Base-by-base conservation (phyloP, 2,329 filamentous ascomycete genomes). In the Penicillium expansum region DNA sequence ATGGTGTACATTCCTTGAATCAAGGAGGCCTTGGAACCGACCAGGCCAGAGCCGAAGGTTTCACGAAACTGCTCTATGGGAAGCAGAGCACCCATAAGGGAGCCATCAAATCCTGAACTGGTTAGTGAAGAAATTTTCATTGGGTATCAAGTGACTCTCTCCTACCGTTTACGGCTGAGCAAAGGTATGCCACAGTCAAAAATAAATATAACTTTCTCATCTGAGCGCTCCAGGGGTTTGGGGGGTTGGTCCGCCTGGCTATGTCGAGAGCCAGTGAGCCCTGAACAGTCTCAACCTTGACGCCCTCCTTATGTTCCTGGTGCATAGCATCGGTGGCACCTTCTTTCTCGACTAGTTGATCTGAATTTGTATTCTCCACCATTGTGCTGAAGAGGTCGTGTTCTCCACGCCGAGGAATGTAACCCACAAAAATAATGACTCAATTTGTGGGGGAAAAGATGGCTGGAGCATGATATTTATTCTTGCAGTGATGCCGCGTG, bases 1-100 rank as follows among this genome's bases (percentile, higher is more conserved):
- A 57, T 59, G 1, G 57, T 59, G 43, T 52, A 59, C 55, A 57
- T 57, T 5, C 55, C 55, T 2, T 57, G 55, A 1, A 57, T 57
- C 7, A 57, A 45, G 13, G 55, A 57, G 3, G 55, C 55, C 20
- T 57, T 47, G 7, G 55, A 33, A 18, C 55, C 55, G 11, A 57
- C 55, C 27, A 57, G 41, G 3, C 55, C 55, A 1, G 50, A 16
- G 13, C 51, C 51, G 2, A 59, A 59, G 2, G 57, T 59, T 11
- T 52, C 29, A 3, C 11, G 53, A 13, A 59, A 59, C 8, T 59
- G 57, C 6, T 18, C 1, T 4, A 59, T 59, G 10, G 57, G 57
- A 37, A 59, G 57, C 27, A 59, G 43, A 27, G 57, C 49, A 10
- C 57, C 57, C 57, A 59, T 59, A 4, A 59, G 53, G 2, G 57